Conservation (phyloP, 441 rosid genomes). For the Pelargonium cotyledonis region DNA sequence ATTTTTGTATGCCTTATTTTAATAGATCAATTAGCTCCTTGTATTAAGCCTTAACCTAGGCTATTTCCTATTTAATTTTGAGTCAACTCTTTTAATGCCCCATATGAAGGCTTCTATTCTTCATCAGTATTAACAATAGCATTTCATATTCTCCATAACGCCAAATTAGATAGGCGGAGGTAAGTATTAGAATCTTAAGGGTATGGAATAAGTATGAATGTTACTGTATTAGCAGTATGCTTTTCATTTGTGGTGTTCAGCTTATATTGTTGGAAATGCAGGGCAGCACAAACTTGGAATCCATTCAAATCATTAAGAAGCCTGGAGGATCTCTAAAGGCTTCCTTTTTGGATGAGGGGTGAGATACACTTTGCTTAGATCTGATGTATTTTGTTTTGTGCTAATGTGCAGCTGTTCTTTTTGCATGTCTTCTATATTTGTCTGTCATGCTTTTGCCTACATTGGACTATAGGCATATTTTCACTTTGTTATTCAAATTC, state of each 20-base stretch:
- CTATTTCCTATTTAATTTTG: too few species aligned
- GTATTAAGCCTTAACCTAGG: too few species aligned
- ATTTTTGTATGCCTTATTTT: too few species aligned
- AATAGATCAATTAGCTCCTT: too few species aligned
- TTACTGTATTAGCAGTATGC: too few species aligned
- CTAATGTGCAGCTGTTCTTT: neutral
- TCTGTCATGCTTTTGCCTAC: neutral
- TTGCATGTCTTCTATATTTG: neutral
- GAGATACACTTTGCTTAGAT: conserved; percentile 14
- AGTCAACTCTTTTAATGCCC: too few species aligned
- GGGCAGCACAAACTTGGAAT: conserved; percentile 92
- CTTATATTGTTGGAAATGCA: conserved; percentile 26
- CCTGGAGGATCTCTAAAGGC: conserved; percentile 86
- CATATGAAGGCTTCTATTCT: too few species aligned
- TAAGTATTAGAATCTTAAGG: too few species aligned
- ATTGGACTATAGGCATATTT: neutral
- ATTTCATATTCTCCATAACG: too few species aligned
- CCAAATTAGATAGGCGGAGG: too few species aligned
- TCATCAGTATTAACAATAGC: too few species aligned
- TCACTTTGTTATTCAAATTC: neutral
- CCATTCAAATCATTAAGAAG: conserved; percentile 92
- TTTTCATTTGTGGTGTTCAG: neutral
- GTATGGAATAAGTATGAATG: too few species aligned
- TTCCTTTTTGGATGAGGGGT: conserved; percentile 98
- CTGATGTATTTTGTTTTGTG: neutral